Evolutionary conservation across 495 filamentous ascomycete genomes (phyloP).

Genomic region (Glarea lozoyensis): DNA sequence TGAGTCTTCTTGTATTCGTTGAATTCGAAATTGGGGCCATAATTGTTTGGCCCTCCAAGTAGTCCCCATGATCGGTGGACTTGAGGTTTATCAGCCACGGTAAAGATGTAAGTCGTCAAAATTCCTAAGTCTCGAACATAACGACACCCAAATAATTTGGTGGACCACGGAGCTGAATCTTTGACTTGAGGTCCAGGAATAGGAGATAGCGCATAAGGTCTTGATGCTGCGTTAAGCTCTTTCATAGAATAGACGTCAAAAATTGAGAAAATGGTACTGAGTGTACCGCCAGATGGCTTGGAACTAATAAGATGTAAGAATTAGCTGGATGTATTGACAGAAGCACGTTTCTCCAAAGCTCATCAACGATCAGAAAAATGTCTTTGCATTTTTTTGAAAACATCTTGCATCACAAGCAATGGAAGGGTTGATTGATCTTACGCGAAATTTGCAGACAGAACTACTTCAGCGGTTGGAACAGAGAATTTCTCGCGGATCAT

Average conservation of each 20-base stretch:
- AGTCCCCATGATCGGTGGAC: constrained; percentile 75
- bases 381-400: no score
- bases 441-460: constrained; percentile 47
- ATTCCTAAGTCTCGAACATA: constrained; percentile 57
- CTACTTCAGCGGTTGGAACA: constrained; percentile 47
- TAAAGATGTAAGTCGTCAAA: constrained; percentile 51
- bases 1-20: constrained; percentile 56
- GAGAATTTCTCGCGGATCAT: constrained; percentile 50
- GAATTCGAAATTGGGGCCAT: constrained; percentile 68
- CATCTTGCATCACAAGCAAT: no score
- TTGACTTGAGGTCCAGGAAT: constrained; percentile 30
- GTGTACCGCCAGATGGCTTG: constrained; percentile 66
- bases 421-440: constrained; percentile 23
- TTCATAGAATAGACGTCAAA: constrained; percentile 51
- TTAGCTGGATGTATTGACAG: constrained; percentile 16
- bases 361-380: no score
- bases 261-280: constrained; percentile 53
- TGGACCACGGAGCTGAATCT: constrained; percentile 23
- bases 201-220: constrained; percentile 61
- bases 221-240: constrained; percentile 44
- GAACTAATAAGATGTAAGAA: constrained; percentile 25
- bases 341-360: no score
- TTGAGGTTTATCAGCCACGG: constrained; percentile 51
- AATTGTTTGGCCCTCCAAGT: constrained; percentile 47
- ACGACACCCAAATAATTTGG: constrained; percentile 51